These are phyloP conservation scores for Sisymbrium irio DNA, from an alignment of 345 rosid species.

Conservation along the genomic window DNA sequence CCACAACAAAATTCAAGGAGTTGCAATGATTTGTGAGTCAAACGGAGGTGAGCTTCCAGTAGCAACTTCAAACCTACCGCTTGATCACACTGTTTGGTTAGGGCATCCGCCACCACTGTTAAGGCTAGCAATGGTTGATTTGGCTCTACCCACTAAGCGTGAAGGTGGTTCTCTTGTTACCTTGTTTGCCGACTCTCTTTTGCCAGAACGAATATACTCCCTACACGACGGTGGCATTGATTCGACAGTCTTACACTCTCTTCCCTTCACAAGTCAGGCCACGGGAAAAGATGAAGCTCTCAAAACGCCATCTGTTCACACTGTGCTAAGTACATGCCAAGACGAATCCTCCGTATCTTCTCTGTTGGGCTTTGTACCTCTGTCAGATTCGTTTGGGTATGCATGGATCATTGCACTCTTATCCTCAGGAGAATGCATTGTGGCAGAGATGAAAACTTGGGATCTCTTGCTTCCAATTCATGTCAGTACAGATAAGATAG, in stretches of 20 bases:
- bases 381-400: slow-evolving; percentile 87
- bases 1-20: slow-evolving; percentile 51
- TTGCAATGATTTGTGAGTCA: slow-evolving; percentile 96
- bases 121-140: slow-evolving; percentile 87
- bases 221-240: slow-evolving; percentile 86
- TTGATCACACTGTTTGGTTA: slow-evolving; percentile 71
- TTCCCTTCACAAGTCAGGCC: slow-evolving; percentile 81
- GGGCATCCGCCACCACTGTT: slow-evolving; percentile 88
- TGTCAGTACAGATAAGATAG: slow-evolving; percentile 42
- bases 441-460: slow-evolving; percentile 86
- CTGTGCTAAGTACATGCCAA: slow-evolving; percentile 82
- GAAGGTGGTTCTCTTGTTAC: slow-evolving; percentile 48
- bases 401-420: slow-evolving; percentile 81
- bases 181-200: slow-evolving; percentile 67
- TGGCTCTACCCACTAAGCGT: slow-evolving; percentile 66
- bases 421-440: slow-evolving; percentile 67
- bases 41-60: slow-evolving; percentile 43
- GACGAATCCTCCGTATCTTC: slow-evolving; percentile 55
- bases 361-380: slow-evolving; percentile 61
- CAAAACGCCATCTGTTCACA: slow-evolving; percentile 79
- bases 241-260: slow-evolving; percentile 84
- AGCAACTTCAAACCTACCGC: slow-evolving; percentile 54
- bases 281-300: slow-evolving; percentile 67
- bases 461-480: slow-evolving; percentile 75
- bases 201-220: slow-evolving; percentile 77